Base-by-base conservation (phyloP, 768 basidiomycete species). In the Phaeotremella fagi region DNA sequence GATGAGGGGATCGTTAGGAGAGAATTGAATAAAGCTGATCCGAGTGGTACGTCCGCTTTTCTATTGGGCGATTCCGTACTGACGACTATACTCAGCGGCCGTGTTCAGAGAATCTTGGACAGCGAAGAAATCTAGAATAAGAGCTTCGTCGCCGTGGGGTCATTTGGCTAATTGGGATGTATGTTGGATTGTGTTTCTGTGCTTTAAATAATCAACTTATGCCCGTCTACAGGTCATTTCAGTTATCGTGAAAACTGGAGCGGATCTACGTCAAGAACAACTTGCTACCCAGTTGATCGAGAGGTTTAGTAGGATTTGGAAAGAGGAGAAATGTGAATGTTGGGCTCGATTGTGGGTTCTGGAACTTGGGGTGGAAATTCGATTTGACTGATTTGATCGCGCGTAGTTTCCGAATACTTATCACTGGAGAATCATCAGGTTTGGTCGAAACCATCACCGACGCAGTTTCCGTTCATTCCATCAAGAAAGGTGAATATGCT, bases 401-500 rank as follows among this genome's bases (percentile, higher is more conserved):
- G 27, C 54, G 0, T 63, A 95, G 92, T 75, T 98, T 98, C 80
- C 85, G 89, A 3, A 99, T 99, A 54, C 75, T 97, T 54, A 94
- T 97, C 57, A 95, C 91, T 1, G 91, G 92, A 4, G 88, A 86
- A 42, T 82, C 82, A 2, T 97, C 95, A 12, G 95, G 92, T 22
- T 75, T 99, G 45, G 90, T 99, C 0, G 95, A 99, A 76, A 99
- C 95, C 0, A 97, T 99, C 60, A 97, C 90, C 3, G 95, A 99
- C 63, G 88, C 94, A 0, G 90, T 98, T 0, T 98, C 95, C 3
- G 90, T 99, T 62, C 95, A 99, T 72, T 98, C 95, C 1, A 95
- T 99, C 74, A 99, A 99, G 80, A 99, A 99, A 76, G 87, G 90
- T 2, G 94, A 95, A 71, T 98, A 98, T 74, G 92, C 94, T 1